Evolutionary conservation across 345 rosid genomes (phyloP).

Genomic region (Salix purpurea): DNA sequence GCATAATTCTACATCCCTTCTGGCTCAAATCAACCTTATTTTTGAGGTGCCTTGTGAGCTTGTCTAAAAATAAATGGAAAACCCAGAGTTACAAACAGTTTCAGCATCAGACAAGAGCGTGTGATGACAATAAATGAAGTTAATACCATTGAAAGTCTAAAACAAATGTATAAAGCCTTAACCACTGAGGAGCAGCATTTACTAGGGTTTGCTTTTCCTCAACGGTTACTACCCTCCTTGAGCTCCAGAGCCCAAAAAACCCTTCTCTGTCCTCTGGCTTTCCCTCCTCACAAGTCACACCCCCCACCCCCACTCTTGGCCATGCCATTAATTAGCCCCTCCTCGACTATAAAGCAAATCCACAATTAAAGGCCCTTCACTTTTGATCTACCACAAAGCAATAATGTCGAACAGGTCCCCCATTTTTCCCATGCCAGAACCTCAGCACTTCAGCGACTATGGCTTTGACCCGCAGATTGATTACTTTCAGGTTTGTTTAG

Average conservation of each 20-base stretch:
- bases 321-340: background rate
- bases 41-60: too few species aligned
- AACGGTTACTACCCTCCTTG: constrained; percentile 31
- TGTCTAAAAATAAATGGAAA: too few species aligned
- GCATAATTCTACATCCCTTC: too few species aligned
- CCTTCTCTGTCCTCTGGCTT: background rate
- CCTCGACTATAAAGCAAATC: background rate
- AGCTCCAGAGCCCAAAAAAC: constrained; percentile 22
- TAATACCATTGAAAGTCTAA: background rate
- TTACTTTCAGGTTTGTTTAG: constrained; percentile 58
- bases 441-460: constrained; percentile 80
- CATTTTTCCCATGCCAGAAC: constrained; percentile 53
- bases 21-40: too few species aligned
- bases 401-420: constrained; percentile 64
- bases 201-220: constrained; percentile 13
- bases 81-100: too few species aligned
- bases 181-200: background rate
- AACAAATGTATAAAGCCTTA: background rate
- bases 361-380: background rate
- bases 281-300: background rate
- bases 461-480: constrained; percentile 82
- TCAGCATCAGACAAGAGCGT: background rate
- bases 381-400: background rate
- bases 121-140: background rate
- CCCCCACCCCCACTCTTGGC: background rate